phyloP scores from a whole-genome alignment of 371 early-diverging fungal species.

The Apophysomyces sp. region DNA sequence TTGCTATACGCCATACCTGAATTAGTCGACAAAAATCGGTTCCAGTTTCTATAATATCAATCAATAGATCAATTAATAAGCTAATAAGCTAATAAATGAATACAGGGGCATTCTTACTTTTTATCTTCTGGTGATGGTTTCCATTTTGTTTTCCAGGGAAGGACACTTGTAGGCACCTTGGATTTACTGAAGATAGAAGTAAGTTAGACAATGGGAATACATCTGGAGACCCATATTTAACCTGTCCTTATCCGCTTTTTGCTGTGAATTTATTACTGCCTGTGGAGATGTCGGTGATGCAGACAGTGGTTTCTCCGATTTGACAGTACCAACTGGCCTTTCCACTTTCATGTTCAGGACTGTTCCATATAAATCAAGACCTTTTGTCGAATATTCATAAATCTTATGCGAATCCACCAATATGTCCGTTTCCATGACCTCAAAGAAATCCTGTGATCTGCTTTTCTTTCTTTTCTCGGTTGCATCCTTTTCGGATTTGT shows the following conservation, averaged over 20 bases:
- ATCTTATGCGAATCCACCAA: constrained; percentile 24
- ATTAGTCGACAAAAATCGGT: constrained; percentile 66
- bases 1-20: constrained; percentile 24
- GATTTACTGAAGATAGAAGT: constrained; percentile 12
- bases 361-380: constrained; percentile 4
- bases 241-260: constrained; percentile 28
- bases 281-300: background rate
- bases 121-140: constrained; percentile 53
- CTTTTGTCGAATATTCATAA: constrained; percentile 24
- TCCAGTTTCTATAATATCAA: constrained; percentile 54
- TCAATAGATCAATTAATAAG: background rate
- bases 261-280: background rate
- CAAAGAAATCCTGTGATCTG: background rate
- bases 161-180: constrained; percentile 42
- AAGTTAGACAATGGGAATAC: background rate
- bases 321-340: background rate
- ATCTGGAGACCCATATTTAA: background rate
- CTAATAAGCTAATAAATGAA: too few species aligned
- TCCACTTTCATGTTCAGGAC: background rate
- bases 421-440: background rate
- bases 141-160: constrained; percentile 54
- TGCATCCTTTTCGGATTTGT: constrained; percentile 3
- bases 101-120: constrained; percentile 22
- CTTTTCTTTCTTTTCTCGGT: background rate
- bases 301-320: background rate